Conservation (phyloP, 2,329 filamentous ascomycete genomes). For the Fusarium phyllophilum region DNA sequence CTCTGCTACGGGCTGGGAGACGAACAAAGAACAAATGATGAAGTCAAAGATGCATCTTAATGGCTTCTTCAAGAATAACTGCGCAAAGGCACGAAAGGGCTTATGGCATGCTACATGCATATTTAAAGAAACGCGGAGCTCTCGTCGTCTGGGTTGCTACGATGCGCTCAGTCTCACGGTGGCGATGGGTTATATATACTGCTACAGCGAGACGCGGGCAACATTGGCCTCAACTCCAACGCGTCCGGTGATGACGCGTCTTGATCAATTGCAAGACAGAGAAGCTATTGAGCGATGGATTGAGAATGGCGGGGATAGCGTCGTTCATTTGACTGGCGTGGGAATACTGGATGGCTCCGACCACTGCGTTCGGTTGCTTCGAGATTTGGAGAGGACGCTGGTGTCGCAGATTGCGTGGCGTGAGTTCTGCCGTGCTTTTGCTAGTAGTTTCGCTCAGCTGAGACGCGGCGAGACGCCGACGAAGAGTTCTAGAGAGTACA, state of each 20-base stretch:
- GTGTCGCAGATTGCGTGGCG: neutral
- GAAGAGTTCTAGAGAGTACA: neutral
- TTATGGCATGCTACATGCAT: neutral
- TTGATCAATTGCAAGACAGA: neutral
- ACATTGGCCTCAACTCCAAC: fast-evolving
- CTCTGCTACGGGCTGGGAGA: neutral
- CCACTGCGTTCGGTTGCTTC: neutral
- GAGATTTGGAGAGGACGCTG: neutral
- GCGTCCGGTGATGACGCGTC: fast-evolving
- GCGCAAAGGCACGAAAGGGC: fast-evolving
- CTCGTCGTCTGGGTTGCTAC: neutral
- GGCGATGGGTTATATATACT: neutral
- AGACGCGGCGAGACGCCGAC: neutral
- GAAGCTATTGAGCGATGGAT: neutral
- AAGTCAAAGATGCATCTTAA: neutral
- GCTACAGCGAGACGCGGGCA: neutral
- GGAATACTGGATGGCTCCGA: neutral
- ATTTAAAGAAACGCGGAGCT: neutral
- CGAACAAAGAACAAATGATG: neutral
- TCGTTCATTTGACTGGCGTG: neutral
- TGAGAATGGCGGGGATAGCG: fast-evolving
- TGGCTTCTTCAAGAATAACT: neutral
- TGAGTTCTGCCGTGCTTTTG: neutral
- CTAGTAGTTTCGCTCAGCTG: neutral
- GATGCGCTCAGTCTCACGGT: neutral